These are phyloP conservation scores for Monoraphidium neglectum DNA, from an alignment of 139 green algal species.

Conservation along the genomic window DNA sequence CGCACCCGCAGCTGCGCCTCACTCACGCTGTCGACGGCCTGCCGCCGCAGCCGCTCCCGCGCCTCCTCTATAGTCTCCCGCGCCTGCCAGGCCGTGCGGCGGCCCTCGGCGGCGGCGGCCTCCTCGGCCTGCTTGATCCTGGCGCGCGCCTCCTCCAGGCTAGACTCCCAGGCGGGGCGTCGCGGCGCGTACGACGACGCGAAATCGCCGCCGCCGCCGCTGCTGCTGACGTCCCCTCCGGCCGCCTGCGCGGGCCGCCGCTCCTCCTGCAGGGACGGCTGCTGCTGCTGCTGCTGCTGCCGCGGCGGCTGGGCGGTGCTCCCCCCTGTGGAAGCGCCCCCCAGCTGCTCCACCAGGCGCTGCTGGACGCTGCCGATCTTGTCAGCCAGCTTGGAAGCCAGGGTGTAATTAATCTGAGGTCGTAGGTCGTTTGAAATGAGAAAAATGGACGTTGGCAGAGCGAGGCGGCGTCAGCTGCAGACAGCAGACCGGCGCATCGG, in stretches of 20 bases:
- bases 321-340: background rate
- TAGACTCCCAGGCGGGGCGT: slow-evolving; percentile 26
- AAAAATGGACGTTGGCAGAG: too few species aligned
- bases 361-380: slow-evolving; percentile 31
- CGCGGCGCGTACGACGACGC: background rate
- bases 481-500: too few species aligned
- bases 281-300: slow-evolving; percentile 22
- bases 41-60: slow-evolving; percentile 19
- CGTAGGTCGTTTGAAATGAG: too few species aligned
- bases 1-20: slow-evolving; percentile 29
- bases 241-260: background rate
- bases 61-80: slow-evolving; percentile 26
- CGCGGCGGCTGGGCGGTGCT: slow-evolving; percentile 11
- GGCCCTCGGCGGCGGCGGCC: slow-evolving; percentile 5
- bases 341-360: slow-evolving; percentile 20
- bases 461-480: too few species aligned
- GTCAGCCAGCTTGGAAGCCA: slow-evolving; percentile 29
- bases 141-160: slow-evolving; percentile 15
- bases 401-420: slow-evolving; percentile 31
- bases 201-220: slow-evolving; percentile 11
- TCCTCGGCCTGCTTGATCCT: slow-evolving; percentile 32
- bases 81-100: background rate
- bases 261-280: too few species aligned
- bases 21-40: slow-evolving; percentile 23
- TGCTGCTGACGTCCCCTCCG: background rate